Conservation (phyloP, 495 filamentous ascomycete genomes). For the Trichoderma erinaceum region DNA sequence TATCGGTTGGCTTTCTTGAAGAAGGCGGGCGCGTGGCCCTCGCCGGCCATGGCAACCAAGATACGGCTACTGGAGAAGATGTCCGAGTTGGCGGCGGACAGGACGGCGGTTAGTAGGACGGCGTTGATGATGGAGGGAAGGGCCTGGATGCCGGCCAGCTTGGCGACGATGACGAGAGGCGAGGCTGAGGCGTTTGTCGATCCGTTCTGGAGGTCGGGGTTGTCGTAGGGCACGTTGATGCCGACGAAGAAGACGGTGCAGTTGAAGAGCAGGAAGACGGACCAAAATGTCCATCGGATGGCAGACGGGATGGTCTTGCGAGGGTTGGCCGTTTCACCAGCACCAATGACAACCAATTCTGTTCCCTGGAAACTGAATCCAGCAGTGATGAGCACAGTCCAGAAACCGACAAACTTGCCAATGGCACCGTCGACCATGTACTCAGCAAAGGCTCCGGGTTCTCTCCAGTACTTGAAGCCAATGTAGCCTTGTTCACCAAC, state of each 20-base stretch:
- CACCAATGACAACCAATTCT: constrained; percentile 61
- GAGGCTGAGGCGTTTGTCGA: constrained; percentile 52
- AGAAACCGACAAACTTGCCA: constrained; percentile 44
- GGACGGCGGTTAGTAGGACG: constrained; percentile 58
- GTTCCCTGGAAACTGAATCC: constrained; percentile 46
- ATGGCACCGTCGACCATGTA: constrained; percentile 36
- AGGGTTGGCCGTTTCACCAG: constrained; percentile 60
- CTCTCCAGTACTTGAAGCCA: constrained; percentile 67
- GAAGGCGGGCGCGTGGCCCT: constrained; percentile 53
- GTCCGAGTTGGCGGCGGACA: constrained; percentile 50
- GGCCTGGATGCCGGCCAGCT: constrained; percentile 55
- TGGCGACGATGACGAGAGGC: constrained; percentile 64
- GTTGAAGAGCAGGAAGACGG: constrained; percentile 61
- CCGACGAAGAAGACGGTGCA: constrained; percentile 61
- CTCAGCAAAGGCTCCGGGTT: constrained; percentile 62
- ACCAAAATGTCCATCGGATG: constrained; percentile 51
- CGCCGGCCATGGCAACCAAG: constrained; percentile 55
- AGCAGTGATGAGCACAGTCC: constrained; percentile 42
- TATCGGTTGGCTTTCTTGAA: constrained; percentile 31
- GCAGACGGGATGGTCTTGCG: constrained; percentile 48
- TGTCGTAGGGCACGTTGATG: constrained; percentile 55
- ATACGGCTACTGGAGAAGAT: constrained; percentile 60
- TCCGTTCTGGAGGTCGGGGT: constrained; percentile 42
- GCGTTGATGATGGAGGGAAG: constrained; percentile 68
- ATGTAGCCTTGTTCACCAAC: constrained; percentile 58